Base-by-base conservation (phyloP, 768 basidiomycete species). In the Lactifluus rugatus region DNA sequence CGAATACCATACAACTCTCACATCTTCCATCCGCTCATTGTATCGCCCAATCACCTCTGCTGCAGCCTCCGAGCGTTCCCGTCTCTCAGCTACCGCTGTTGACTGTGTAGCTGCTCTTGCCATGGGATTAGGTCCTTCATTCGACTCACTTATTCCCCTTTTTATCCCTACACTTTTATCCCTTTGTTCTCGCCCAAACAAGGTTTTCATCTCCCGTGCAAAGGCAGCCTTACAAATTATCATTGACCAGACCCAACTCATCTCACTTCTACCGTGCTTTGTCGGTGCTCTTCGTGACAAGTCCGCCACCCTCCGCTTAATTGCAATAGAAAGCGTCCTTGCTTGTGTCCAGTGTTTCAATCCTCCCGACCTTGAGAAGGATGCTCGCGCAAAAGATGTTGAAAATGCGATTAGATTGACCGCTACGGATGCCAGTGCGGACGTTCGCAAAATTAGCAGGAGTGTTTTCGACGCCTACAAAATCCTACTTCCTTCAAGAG, bases 381-480 rank as follows among this genome's bases (percentile, higher is more conserved):
- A 89, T 48, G 59, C 72, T 0, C 74, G 85, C 16, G 83, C 81
- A 0, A 74, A 74, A 46, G 81, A 86, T 41, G 74, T 93, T 26
- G 91, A 93, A 68, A 74, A 70, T 11, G 77, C 88, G 48, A 87
- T 93, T 63, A 82, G 76, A 57, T 65, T 70, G 9, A 80, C 85
- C 2, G 85, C 82, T 14, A 78, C 80, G 28, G 91, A 93, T 69
- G 80, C 87, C 5, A 87, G 78, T 65, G 82, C 84, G 25, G 89
- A 90, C 49, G 79, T 91, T 28, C 76, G 91, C 62, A 86, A 82
- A 67, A 69, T 81, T 9, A 80, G 82, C 60, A 80, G 81, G 66
- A 78, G 83, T 63, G 72, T 92, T 3, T 93, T 88, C 65, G 86
- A 83, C 57, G 84, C 82, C 0, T 93, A 92, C 69, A 82, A 81